Evolutionary conservation across 2,329 filamentous ascomycete species (phyloP), one percentile per base, ranked within the genome.

Genomic region (Hymenoscyphus salicellus): DNA sequence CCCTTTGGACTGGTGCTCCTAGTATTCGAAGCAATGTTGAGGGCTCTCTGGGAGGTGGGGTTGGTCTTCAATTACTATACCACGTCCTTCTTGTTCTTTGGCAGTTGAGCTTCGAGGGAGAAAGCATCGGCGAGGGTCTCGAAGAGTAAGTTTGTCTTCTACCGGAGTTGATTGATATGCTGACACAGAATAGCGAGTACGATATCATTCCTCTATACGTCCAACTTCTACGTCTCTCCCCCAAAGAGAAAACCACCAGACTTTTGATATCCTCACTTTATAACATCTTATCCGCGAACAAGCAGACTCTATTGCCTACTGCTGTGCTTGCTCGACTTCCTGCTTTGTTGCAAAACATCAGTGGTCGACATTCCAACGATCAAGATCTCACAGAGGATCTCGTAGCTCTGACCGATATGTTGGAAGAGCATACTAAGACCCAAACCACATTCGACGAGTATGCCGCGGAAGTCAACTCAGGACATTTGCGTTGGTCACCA

Each of bases 181-280:
- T 52, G 8, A 52, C 46, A 28, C 11, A 43, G 11, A 14, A 33
- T 69, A 96, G 93, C 71, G 93, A 97, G 78, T 92, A 97, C 79
- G 93, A 98, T 74, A 89, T 98, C 70, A 85, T 98, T 68, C 84
- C 93, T 57, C 86, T 98, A 55, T 97, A 97, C 77, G 93, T 91
- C n/a, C 91, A 96, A 70, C 88, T 99, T 43, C 83, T 99, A 63
- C 90, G 93, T 62, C 83, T 97, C 52, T 98, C 95, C 1, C 93
- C 94, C 55, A 99, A 99, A 78, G 95, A 98, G 77, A 99, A 99
- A 83, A 98, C 94, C 1, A 98, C 94, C 0, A 89, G 95, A 33
- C 84, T 99, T 62, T 86, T 97, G 56, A 84, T 98, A 55, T 93
- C 93, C 10, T 97, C 94, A 7, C 85, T 99, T 49, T 86, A 90